Evolutionary conservation across 139 green algal species (phyloP), one percentile per base, ranked within the genome.

Genomic region (Parachlorella kessleri): DNA sequence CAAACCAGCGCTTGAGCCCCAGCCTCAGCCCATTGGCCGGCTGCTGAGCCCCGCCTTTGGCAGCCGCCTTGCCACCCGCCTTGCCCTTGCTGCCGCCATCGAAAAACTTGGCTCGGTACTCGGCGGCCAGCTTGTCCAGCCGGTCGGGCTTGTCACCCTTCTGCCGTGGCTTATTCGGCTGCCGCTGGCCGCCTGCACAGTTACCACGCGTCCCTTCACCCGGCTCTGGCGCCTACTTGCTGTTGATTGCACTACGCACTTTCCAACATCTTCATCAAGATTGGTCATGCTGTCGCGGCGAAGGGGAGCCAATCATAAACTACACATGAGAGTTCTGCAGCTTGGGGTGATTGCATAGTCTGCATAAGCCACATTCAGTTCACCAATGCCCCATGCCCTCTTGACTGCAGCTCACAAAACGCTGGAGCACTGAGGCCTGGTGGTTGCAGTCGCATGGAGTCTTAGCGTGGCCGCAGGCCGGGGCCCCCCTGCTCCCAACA

Each of bases 81-180:
- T n/a, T n/a, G n/a, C 59, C n/a, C 30, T 65, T 76, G 71, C 38
- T 72, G 66, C 64, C 77, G 67, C 72, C 55, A 23, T 33, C 39
- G 30, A 74, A 76, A n/a, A 38, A 39, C 73, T 79, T 81, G 55
- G 35, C 48, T 3, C 37, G 18, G 48, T 85, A 86, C 30, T 81
- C 42, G 48, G 69, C 72, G 24, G 72, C 83, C 38, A 91, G 55
- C 6, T 23, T 36, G 67, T 93, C 89, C 23, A 91, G 77, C 1
- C 48, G 54, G 70, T 91, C 87, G 1, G 32, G 66, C 53, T 81
- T 67, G 21, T 30, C 66, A 26, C 33, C 42, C 76, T 71, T 55
- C 54, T 81, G 64, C 54, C 71, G 70, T n/a, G 67, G 53, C 76
- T 76, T 70, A 33, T 37, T 76, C 48, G 30, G 18, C 53, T 64